Percentiles rank a stretch among this genome's conserved stretches.
Evolutionary conservation across 305 asterid genomes (phyloP).

Genomic region (Fraxinus platypoda): DNA sequence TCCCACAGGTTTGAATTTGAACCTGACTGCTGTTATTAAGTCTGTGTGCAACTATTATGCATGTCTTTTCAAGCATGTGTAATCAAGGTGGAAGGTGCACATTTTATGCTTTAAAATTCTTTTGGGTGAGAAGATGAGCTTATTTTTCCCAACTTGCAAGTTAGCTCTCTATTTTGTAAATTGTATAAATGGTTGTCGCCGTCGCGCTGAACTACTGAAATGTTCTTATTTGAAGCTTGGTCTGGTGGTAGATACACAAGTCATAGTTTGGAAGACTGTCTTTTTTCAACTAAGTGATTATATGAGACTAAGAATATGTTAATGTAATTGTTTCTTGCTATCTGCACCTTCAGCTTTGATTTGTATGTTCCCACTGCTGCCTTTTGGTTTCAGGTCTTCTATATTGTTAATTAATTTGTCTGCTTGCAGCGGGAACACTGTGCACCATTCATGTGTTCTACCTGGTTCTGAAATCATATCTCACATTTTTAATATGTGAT

Average conservation of each 20-base stretch:
- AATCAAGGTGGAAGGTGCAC: background rate
- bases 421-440: background rate
- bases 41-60: background rate
- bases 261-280: background rate
- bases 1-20: slow-evolving; percentile 45
- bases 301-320: background rate
- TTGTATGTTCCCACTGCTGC: background rate
- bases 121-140: background rate
- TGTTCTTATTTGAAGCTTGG: background rate
- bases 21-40: background rate
- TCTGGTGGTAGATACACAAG: background rate
- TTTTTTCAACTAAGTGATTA: background rate
- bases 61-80: background rate
- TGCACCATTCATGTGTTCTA: background rate
- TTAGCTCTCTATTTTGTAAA: background rate
- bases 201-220: background rate
- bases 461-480: background rate
- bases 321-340: background rate
- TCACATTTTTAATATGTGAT: background rate
- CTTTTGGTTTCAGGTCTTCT: background rate
- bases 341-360: background rate
- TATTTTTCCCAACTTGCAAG: background rate
- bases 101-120: background rate
- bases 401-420: background rate
- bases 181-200: background rate